Evolutionary conservation across 495 filamentous ascomycete genomes (phyloP).

Genomic region (Antarctomyces pellizariae): DNA sequence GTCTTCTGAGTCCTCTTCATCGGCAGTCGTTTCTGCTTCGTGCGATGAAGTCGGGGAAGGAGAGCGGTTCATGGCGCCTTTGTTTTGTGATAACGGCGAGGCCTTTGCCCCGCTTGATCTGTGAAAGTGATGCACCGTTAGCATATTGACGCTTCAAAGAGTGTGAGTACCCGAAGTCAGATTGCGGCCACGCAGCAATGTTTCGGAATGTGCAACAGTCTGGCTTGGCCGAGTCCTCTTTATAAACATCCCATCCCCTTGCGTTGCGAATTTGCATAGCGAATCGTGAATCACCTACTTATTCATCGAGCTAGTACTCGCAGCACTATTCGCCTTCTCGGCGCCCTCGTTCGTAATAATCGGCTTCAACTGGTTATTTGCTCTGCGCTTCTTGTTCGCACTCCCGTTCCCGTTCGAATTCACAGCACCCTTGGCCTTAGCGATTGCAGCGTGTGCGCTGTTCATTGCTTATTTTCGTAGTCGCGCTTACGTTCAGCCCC

Average conservation of each 20-base stretch:
- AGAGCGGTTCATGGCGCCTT: conserved; percentile 35
- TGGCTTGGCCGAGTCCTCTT: too few species aligned
- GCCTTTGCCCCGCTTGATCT: conserved; percentile 15
- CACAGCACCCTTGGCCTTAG: conserved; percentile 58
- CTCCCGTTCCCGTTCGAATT: conserved; percentile 17
- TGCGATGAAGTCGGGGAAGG: conserved; percentile 65
- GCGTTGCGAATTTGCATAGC: too few species aligned
- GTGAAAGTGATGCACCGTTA: conserved; percentile 7
- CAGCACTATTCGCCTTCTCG: conserved; percentile 4
- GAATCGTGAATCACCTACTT: background rate
- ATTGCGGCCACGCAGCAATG: too few species aligned
- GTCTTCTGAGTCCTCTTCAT: conserved; percentile 96
- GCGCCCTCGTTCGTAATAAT: conserved; percentile 63
- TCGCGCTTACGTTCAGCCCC: too few species aligned
- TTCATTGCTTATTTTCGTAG: too few species aligned
- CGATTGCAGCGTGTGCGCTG: conserved; percentile 52
- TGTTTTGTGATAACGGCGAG: conserved; percentile 1
- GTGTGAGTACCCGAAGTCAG: too few species aligned
- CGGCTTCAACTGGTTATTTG: conserved; percentile 72
- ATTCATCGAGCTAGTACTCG: too few species aligned
- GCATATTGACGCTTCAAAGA: conserved; percentile 10
- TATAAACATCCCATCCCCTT: too few species aligned
- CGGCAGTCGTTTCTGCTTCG: conserved; percentile 75
- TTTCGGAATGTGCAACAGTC: too few species aligned
- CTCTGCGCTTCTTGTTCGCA: conserved; percentile 46